A percentile compares a stretch with the other conserved stretches of the same genome.
phyloP scores from a whole-genome alignment of 129 eudicot genomes.

The Flaveria brownii region DNA sequence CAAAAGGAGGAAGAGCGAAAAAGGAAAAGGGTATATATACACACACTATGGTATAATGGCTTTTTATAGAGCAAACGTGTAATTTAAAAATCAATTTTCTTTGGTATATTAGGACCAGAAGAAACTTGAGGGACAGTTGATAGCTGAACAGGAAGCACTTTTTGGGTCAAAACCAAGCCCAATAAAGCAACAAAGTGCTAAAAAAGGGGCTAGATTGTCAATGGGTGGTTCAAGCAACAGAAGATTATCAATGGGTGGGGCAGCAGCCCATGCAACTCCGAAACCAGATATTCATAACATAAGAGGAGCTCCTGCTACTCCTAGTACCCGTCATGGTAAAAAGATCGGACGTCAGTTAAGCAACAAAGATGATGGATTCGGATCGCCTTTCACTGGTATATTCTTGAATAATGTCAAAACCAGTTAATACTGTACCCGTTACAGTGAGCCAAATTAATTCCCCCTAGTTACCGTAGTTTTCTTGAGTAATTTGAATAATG shows the following conservation, averaged over 20 bases:
- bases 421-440: not conserved
- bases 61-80: not conserved
- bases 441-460: not conserved
- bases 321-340: constrained; percentile 59
- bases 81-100: not conserved
- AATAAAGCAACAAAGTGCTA: constrained; percentile 70
- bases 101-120: constrained; percentile 70
- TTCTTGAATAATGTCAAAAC: not conserved
- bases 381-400: constrained; percentile 53
- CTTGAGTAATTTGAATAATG: not conserved
- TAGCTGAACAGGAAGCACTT: constrained; percentile 86
- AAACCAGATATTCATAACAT: constrained; percentile 53
- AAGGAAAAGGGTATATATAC: constrained; percentile 68
- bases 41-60: not conserved
- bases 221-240: constrained; percentile 64
- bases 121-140: constrained; percentile 92
- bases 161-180: constrained; percentile 98
- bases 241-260: constrained; percentile 78
- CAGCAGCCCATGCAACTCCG: constrained; percentile 61
- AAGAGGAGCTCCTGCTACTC: constrained; percentile 54
- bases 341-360: constrained; percentile 44
- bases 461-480: not conserved
- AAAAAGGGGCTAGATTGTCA: constrained; percentile 73
- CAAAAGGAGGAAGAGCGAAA: constrained; percentile 85
- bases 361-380: constrained; percentile 44